These are phyloP conservation scores for Triticum timopheevii DNA, from an alignment of 176 grass and related monocot genomes.

Conservation along the genomic window DNA sequence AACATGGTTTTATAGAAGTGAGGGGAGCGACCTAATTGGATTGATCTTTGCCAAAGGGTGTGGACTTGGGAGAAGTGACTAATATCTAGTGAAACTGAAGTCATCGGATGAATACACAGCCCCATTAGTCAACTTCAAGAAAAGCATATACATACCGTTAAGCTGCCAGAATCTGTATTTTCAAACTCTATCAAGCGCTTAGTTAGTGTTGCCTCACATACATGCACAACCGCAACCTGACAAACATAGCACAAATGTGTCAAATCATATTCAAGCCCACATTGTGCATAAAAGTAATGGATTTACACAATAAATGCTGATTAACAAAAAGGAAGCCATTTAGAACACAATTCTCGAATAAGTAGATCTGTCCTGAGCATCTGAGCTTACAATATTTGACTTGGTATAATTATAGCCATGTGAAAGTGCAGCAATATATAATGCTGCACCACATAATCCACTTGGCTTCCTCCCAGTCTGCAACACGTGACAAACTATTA, in stretches of 20 bases:
- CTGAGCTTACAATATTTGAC: constrained; percentile 73
- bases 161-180: constrained; percentile 87
- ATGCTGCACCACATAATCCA: constrained; percentile 95
- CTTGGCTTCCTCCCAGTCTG: constrained; percentile 94
- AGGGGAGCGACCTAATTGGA: neutral
- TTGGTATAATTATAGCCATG: constrained; percentile 74
- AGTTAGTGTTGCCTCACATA: constrained; percentile 88
- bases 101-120: neutral
- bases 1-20: neutral
- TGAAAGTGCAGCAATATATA: constrained; percentile 84
- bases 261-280: neutral
- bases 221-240: constrained; percentile 81
- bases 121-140: constrained; percentile 8
- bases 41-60: neutral
- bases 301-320: neutral
- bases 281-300: neutral
- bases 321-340: neutral
- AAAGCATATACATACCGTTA: constrained; percentile 60
- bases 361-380: constrained; percentile 20
- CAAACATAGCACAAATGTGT: constrained; percentile 34
- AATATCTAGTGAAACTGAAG: neutral
- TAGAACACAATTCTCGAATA: constrained; percentile 25
- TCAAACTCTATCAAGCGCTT: constrained; percentile 96
- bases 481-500: constrained; percentile 28
- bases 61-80: neutral